phyloP scores from a whole-genome alignment of 768 basidiomycete species.

The Calocybe indica region DNA sequence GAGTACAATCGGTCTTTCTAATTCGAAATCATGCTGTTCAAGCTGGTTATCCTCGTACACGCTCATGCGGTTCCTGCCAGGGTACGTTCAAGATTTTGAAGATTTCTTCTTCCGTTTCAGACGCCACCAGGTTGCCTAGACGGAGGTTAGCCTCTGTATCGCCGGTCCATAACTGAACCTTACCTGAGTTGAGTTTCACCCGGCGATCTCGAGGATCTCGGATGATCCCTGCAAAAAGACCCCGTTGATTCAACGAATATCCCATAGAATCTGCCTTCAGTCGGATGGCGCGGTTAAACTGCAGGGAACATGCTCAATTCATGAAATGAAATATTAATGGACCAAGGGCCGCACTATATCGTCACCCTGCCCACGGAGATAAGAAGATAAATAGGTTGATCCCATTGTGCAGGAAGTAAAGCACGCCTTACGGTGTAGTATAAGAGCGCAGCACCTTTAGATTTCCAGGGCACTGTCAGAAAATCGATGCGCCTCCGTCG shows the following conservation, averaged over 20 bases:
- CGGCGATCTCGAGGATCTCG: constrained; percentile 60
- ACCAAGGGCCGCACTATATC: constrained; percentile 61
- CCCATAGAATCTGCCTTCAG: constrained; percentile 77
- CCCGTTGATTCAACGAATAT: constrained; percentile 84
- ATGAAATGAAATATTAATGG: constrained; percentile 1
- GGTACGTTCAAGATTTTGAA: constrained; percentile 73
- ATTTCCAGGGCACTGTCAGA: constrained; percentile 72
- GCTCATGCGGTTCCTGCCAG: constrained; percentile 79
- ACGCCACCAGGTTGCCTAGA: constrained; percentile 65
- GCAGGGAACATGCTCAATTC: constrained; percentile 1
- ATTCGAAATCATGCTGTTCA: too few relatives aligned
- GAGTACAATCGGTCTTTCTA: too few relatives aligned
- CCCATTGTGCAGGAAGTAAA: not conserved
- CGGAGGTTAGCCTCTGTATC: not conserved
- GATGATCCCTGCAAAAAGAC: constrained; percentile 66
- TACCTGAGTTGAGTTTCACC: constrained; percentile 58
- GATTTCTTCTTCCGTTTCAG: constrained; percentile 83
- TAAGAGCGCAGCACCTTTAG: constrained; percentile 79
- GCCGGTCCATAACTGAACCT: not conserved
- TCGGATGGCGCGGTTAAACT: constrained; percentile 91
- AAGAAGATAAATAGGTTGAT: not conserved
- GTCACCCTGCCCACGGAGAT: constrained; percentile 52
- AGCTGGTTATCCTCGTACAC: constrained; percentile 37
- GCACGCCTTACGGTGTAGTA: constrained; percentile 73
- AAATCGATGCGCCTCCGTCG: constrained; percentile 80